A percentile compares a stretch with the other conserved stretches of the same genome.
phyloP scores from a whole-genome alignment of 768 basidiomycete species.

The Cubamyces lactineus region DNA sequence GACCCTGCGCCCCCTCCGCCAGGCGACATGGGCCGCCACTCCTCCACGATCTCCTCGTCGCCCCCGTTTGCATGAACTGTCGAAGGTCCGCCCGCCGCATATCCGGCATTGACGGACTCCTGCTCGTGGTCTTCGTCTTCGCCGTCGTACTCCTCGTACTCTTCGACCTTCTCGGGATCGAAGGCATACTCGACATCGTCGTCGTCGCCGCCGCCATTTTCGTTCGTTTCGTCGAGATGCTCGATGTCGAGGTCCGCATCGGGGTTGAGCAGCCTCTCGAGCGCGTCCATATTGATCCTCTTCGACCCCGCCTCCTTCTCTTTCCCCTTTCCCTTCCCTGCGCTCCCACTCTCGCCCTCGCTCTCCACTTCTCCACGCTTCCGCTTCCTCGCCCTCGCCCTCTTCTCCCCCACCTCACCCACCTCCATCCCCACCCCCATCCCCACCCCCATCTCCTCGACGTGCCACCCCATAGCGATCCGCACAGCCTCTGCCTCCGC shows the following conservation, averaged over 20 bases:
- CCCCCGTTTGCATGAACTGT: conserved; percentile 26
- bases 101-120: conserved; percentile 19
- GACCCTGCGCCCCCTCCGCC: conserved; percentile 29
- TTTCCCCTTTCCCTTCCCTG: conserved; percentile 27
- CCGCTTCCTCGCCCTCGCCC: conserved; percentile 5
- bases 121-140: conserved; percentile 19
- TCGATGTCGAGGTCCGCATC: conserved; percentile 35
- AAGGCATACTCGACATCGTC: conserved; percentile 19
- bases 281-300: conserved; percentile 60
- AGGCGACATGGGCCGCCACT: conserved; percentile 49
- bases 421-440: no score
- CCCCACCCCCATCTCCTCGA: conserved; percentile 38
- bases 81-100: background rate
- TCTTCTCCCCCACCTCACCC: background rate
- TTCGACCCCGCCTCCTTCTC: conserved; percentile 39
- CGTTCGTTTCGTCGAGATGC: conserved; percentile 22
- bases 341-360: no score
- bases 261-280: conserved; percentile 52
- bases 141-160: background rate
- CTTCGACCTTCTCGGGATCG: conserved; percentile 15
- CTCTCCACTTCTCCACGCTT: conserved; percentile 25
- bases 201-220: conserved; percentile 24
- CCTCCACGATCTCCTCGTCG: conserved; percentile 43
- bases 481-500: conserved; percentile 53
- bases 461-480: conserved; percentile 41